Evolutionary conservation across 208 protist species (phyloP).

Genomic region (Strigomonas culicis): DNA sequence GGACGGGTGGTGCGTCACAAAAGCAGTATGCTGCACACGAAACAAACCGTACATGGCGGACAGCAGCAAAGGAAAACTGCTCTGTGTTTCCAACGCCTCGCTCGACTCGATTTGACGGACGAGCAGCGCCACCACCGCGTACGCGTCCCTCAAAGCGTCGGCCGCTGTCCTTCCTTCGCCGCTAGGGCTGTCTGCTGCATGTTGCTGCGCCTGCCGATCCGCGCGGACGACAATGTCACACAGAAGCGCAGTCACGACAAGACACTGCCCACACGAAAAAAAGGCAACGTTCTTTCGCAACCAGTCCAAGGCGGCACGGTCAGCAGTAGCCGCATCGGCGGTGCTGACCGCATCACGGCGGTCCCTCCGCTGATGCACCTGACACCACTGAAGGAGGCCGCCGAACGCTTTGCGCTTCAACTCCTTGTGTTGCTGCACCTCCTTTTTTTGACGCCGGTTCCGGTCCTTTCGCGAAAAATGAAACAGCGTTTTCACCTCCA

Average conservation of each 20-base stretch:
- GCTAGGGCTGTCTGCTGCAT: too few species aligned
- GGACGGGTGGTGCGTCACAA: constrained; percentile 12
- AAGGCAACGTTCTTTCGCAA: constrained; percentile 25
- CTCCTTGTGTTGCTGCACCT: not conserved
- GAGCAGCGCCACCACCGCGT: constrained; percentile 17
- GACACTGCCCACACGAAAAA: constrained; percentile 71
- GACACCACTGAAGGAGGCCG: constrained; percentile 6
- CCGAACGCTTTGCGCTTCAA: constrained; percentile 9
- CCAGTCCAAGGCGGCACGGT: constrained; percentile 55
- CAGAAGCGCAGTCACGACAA: constrained; percentile 68
- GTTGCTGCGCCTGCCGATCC: not conserved
- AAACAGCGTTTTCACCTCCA: not conserved
- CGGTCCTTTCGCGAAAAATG: not conserved
- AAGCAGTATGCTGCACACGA: constrained; percentile 21
- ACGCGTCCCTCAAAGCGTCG: not conserved
- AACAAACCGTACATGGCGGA: constrained; percentile 56
- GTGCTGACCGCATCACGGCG: too few species aligned
- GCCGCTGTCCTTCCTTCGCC: too few species aligned
- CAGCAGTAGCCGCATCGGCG: not conserved
- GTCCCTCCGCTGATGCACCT: not conserved
- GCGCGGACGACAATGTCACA: constrained; percentile 48
- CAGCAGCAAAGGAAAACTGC: constrained; percentile 43
- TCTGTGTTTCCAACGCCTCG: constrained; percentile 65
- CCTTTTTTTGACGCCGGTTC: not conserved
- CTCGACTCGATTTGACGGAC: constrained; percentile 21